Evolutionary conservation across 2,329 filamentous ascomycete species (phyloP).

Genomic region (Trichoderma breve): DNA sequence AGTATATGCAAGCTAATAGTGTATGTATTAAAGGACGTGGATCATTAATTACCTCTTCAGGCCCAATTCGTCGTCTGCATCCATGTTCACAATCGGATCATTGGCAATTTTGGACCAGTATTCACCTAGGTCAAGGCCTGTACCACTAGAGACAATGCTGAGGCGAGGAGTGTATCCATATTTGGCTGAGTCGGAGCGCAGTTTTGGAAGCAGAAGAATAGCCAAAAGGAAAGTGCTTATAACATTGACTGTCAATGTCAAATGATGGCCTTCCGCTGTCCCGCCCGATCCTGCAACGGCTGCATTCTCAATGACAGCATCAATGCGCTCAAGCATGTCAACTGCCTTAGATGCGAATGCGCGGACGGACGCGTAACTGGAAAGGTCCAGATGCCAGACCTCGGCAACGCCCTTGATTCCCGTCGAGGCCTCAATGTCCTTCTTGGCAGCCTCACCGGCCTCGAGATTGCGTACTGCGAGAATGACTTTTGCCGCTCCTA

Average conservation of each 20-base stretch:
- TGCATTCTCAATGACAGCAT: conserved; percentile 45
- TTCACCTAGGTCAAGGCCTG: conserved; percentile 30
- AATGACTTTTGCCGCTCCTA: conserved; percentile 43
- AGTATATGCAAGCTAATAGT: background rate
- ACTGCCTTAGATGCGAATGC: conserved; percentile 35
- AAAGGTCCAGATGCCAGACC: conserved; percentile 47
- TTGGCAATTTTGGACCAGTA: background rate
- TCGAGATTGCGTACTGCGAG: conserved; percentile 40
- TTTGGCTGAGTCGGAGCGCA: conserved; percentile 29
- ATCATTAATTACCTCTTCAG: background rate
- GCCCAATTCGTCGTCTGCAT: background rate
- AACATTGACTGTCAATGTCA: conserved; percentile 47
- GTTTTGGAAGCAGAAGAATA: conserved; percentile 42
- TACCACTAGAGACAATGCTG: conserved; percentile 37
- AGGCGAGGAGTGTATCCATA: conserved; percentile 32
- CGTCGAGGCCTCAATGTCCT: conserved; percentile 35
- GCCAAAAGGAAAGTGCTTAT: conserved; percentile 47
- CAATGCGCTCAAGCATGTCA: conserved; percentile 39
- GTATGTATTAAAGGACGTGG: background rate
- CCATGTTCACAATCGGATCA: background rate
- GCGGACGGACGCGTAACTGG: conserved; percentile 35
- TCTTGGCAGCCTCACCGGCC: conserved; percentile 42
- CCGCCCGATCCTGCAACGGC: conserved; percentile 23
- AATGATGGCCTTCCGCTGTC: conserved; percentile 42
- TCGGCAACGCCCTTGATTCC: conserved; percentile 31